Base-by-base conservation (phyloP, 179 eudicot species). In the Silene noctiflora region DNA sequence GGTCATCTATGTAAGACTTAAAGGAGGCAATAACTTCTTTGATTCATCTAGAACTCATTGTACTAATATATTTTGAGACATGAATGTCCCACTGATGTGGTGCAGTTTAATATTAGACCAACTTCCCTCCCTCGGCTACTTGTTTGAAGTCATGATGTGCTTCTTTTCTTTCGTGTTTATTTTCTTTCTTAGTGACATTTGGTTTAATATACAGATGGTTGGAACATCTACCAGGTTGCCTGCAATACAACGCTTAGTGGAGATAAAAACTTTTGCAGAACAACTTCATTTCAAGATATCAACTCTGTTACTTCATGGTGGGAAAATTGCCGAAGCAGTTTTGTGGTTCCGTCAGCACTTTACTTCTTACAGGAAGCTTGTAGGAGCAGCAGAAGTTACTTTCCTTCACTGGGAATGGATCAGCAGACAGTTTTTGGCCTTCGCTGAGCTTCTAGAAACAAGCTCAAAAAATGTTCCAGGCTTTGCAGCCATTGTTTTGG, bases 381-480 rank as follows among this genome's bases (percentile, higher is more conserved):
- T 86, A 55, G 99, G 99, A 78, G 86, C 85, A 13, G 84, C 92
- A 53, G 96, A 96, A 81, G 92, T 86, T 75, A 88, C 82, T 83
- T 96, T 91, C 84, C 89, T 91, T 82, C 98, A 96, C 76, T 96
- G 99, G 99, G 96, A 93, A 78, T 93, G 99, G 99, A 79, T 93
- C 60, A 89, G 98, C 86, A 86, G 97, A 76, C 99, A 96, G 75
- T 96, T 86, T 85, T 81, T 96, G 86, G 97, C 90, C 42, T 96
- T 96, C 83, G 98, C 97, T 27, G 97, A 96, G 80, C 86, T 96
- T 63, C 81, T 96, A 68, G 99, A 96, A 83, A 90, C 91, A 13
- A 93, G 96, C 82, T 90, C 91, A 14, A 87, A 83, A 78, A 84
- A 77, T 61, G 77, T 81, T 83, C 88, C 84, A 25, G 88, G 82